Base-by-base conservation (phyloP, 2,329 filamentous ascomycete genomes). In the Phyllosticta citrichinensis region DNA sequence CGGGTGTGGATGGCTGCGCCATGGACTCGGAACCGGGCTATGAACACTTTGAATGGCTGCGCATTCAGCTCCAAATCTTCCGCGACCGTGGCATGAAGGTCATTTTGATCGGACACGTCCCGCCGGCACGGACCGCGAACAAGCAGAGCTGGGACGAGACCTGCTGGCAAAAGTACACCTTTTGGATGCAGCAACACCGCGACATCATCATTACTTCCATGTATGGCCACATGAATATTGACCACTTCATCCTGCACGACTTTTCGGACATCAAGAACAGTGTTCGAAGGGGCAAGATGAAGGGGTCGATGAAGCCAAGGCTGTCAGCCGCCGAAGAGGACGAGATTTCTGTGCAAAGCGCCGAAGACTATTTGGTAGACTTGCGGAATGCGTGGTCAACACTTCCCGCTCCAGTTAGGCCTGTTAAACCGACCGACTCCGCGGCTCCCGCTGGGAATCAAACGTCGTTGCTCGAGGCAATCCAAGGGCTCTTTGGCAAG, bases 171-270 rank as follows among this genome's bases (percentile, higher is more conserved):
- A 97, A 96, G 72, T 99, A 96, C 74, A 88, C 91, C 0, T 77
- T 97, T 3, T 97, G 92, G 91, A 77, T 93, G 68, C 83, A 85
- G 66, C 91, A 95, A 72, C 99, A 91, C 73, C 88, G 94, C 35
- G 94, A 99, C 72, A 87, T 99, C 47, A 81, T 99, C 20, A 81
- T 92, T 20, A 85, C 83, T 12, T 85, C 85, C 25, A 70, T 96
- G 5, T 99, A 88, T 69, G 94, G 93, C 1, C 94, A 99, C 72
- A 97, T 99, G 94, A 99, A 99, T 70, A 89, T 97, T 65, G 94
- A 99, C 68, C 94, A 99, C 73, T 99, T 99, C 74, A 83, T 97
- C 69, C 77, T 99, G 17, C 90, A 96, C 68, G 93, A 97, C 71
- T 89, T 86, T 62, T 80, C 88, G 51, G 83, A 96, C 0, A 80